A percentile compares a stretch with the other conserved stretches of the same genome.
phyloP scores from a whole-genome alignment of 2,329 filamentous ascomycete species.

The Polychaeton citri region DNA sequence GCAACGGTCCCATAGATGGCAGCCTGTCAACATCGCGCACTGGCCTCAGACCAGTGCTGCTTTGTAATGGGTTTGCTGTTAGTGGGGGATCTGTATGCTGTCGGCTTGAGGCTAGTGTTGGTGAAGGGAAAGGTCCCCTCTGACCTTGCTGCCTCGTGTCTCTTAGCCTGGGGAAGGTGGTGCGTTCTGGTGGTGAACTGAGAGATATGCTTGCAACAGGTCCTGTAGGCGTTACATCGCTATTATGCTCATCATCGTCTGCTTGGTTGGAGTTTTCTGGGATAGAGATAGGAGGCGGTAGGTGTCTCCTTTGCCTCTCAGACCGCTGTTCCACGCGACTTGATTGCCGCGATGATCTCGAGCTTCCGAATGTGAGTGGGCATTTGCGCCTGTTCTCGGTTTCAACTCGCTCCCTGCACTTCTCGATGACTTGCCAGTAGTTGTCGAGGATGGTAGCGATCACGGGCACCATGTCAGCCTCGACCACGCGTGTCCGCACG shows the following conservation, averaged over 20 bases:
- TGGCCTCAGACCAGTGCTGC: conserved; percentile 43
- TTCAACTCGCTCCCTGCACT: conserved; percentile 75
- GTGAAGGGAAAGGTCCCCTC: conserved; percentile 11
- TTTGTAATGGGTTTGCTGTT: conserved; percentile 17
- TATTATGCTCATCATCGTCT: conserved; percentile 35
- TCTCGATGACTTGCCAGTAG: conserved; percentile 93
- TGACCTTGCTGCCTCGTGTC: conserved; percentile 5
- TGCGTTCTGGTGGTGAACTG: conserved; percentile 58
- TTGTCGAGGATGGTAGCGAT: conserved; percentile 97
- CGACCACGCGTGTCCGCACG: conserved; percentile 87
- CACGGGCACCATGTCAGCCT: conserved; percentile 97
- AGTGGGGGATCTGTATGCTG: conserved; percentile 25
- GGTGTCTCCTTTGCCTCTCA: conserved; percentile 51
- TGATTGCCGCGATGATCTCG: conserved; percentile 24
- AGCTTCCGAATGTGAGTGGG: conserved; percentile 17
- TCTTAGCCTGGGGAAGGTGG: conserved; percentile 23
- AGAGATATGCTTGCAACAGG: conserved; percentile 43
- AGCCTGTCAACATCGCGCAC: conserved; percentile 72
- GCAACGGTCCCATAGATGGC: conserved; percentile 63
- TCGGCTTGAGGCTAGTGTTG: conserved; percentile 9
- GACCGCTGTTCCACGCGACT: conserved; percentile 23
- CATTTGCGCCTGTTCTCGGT: conserved; percentile 55
- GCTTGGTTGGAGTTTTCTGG: conserved; percentile 39
- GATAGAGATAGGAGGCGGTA: conserved; percentile 75
- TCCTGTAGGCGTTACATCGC: conserved; percentile 47